Evolutionary conservation across 2,329 filamentous ascomycete species (phyloP).

Genomic region (Fusarium dimerum): DNA sequence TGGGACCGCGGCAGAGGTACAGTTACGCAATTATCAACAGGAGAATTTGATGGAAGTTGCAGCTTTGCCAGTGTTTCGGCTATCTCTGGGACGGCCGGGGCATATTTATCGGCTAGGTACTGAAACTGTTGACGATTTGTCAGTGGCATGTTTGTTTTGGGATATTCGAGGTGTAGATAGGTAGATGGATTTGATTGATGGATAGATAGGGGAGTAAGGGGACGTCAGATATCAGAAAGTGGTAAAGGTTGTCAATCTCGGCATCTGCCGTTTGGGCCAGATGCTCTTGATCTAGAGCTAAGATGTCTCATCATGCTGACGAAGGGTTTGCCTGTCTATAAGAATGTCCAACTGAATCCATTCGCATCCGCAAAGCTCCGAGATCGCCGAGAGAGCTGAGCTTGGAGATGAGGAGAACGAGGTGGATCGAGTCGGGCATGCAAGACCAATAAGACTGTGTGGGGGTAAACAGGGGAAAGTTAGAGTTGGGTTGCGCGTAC

Average conservation of each 20-base stretch:
- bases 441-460: conserved; percentile 5
- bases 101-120: conserved; percentile 67
- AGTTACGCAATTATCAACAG: conserved; percentile 48
- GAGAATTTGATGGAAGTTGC: conserved; percentile 59
- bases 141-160: conserved; percentile 19
- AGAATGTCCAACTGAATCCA: not conserved
- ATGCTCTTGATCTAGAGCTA: conserved; percentile 87
- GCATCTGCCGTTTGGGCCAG: conserved; percentile 45
- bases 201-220: conserved; percentile 8
- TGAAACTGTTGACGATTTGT: conserved; percentile 54
- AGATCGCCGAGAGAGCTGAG: conserved; percentile 26
- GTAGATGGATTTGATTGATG: not conserved
- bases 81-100: conserved; percentile 64
- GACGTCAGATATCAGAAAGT: conserved; percentile 42
- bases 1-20: conserved; percentile 57
- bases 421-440: conserved; percentile 4
- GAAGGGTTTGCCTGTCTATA: conserved; percentile 3
- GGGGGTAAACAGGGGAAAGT: conserved; percentile 5
- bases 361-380: conserved; percentile 19
- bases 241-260: conserved; percentile 60
- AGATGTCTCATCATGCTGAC: conserved; percentile 47
- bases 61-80: conserved; percentile 66
- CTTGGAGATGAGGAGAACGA: conserved; percentile 4
- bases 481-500: conserved; percentile 10
- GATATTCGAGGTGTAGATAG: not conserved